Percentiles rank a stretch among this genome's conserved stretches.
Conservation (phyloP, 2,329 filamentous ascomycete genomes). For the Trichophyton benhamiae region DNA sequence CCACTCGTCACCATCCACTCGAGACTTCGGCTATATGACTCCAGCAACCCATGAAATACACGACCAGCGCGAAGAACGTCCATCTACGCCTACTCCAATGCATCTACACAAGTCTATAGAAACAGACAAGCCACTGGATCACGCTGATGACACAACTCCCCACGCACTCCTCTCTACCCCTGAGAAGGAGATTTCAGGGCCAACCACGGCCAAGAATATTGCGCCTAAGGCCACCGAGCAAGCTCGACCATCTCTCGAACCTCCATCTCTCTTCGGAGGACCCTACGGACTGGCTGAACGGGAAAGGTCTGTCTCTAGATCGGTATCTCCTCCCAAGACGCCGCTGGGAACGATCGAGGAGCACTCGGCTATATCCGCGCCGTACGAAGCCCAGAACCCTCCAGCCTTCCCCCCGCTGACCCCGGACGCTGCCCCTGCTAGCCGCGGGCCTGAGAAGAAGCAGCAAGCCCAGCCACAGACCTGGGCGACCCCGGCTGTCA, state of each 20-base stretch:
- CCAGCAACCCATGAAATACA: neutral
- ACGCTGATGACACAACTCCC: neutral
- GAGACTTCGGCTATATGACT: conserved; percentile 10
- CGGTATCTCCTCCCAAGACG: conserved; percentile 27
- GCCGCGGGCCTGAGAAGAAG: neutral
- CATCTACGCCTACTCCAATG: neutral
- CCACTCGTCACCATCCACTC: conserved; percentile 30
- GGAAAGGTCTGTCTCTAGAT: conserved; percentile 16
- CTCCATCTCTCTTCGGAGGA: conserved; percentile 26
- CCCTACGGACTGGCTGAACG: conserved; percentile 19
- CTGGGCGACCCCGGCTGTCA: neutral
- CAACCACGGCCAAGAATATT: neutral
- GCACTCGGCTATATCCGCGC: conserved; percentile 19
- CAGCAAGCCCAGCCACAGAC: neutral
- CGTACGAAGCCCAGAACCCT: neutral
- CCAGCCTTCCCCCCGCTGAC: conserved; percentile 12
- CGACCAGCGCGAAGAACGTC: neutral
- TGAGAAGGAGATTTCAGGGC: neutral
- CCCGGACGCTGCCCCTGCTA: conserved; percentile 32
- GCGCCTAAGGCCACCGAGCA: neutral
- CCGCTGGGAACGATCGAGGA: conserved; percentile 44
- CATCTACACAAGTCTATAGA: neutral
- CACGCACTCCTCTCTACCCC: neutral
- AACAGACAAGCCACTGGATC: neutral
- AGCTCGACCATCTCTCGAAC: conserved; percentile 17